Conservation (phyloP, 2,329 filamentous ascomycete species). For the Torrubiellomyces zombiae region DNA sequence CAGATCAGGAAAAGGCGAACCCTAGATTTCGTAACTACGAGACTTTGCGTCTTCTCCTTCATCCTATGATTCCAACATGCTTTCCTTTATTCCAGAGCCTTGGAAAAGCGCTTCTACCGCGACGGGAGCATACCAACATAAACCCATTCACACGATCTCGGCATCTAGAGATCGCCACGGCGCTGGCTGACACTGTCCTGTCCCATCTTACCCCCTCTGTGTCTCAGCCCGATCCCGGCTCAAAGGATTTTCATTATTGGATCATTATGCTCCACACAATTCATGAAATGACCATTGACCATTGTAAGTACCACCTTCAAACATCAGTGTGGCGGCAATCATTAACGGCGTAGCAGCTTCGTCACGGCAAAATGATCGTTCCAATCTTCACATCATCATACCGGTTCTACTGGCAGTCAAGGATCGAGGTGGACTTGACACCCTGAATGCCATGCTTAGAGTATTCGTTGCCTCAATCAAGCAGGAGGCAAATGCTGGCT, state of each 20-base stretch:
- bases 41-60: conserved; percentile 58
- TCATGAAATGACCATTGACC: conserved; percentile 63
- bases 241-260: conserved; percentile 62
- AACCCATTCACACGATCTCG: conserved; percentile 42
- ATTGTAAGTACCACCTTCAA: too few species aligned
- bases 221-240: conserved; percentile 27
- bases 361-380: conserved; percentile 29
- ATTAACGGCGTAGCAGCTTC: too few species aligned
- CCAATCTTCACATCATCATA: conserved; percentile 42
- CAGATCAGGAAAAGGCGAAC: conserved; percentile 24
- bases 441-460: conserved; percentile 55
- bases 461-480: conserved; percentile 33
- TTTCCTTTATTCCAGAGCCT: conserved; percentile 74
- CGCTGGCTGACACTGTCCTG: conserved; percentile 55
- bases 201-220: conserved; percentile 41
- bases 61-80: conserved; percentile 63
- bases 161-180: conserved; percentile 40
- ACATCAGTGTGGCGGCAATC: too few species aligned
- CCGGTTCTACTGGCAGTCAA: conserved; percentile 79
- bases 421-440: conserved; percentile 57
- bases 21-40: conserved; percentile 56
- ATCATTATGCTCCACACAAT: conserved; percentile 66
- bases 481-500: conserved; percentile 21
- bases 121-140: conserved; percentile 38
- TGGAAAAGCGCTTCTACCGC: conserved; percentile 64